Base-by-base conservation (phyloP, 345 rosid genomes). In the Psidium friedrichsthalianum region DNA sequence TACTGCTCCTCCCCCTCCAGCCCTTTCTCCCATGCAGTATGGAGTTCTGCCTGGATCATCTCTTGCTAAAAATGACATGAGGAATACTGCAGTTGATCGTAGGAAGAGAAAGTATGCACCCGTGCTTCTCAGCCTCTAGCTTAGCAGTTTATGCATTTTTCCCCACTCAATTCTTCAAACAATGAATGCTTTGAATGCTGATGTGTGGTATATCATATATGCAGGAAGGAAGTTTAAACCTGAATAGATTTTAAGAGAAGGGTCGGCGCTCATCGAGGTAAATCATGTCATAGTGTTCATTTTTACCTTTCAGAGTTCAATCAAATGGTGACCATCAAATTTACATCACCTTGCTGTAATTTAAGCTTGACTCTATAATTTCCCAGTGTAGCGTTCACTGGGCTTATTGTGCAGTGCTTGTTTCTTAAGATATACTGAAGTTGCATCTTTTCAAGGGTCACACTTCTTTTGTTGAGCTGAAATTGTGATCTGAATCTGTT, bases 11-110 rank as follows among this genome's bases (percentile, higher is more conserved):
- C 85, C 95, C 83, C 89, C 94, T 84, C 88, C 96, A 32, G 93
- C 90, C 20, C 94, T 84, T 86, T 94, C 99, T 85, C 98, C 99
- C 13, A 91, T 95, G 99, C 99, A 93, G 83, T 95, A 95, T 85
- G 93, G 91, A 64, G 90, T 94, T 64, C 90, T 92, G 54, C 69
- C 95, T 82, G 96, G 94, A 51, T 88, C 95, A 85, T 83, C 91
- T 85, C 86, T 91, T 64, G 64, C 89, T 6, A 98, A 94, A 87
- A 95, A 90, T 87, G 99, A 98, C 51, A 83, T 90, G 86, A 93
- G 99, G 89, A 94, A 83, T 86, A 84, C 87, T 88, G 96, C 93
- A 83, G 88, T 91, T 74, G 99, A 96, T 85, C 92, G 98, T 82
- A 92, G 97, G 89, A 95, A 95, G 92, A 93, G 99, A 88, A 96